Conservation (phyloP, 371 early-diverging fungal species). For the Zopfochytrium polystomum region DNA sequence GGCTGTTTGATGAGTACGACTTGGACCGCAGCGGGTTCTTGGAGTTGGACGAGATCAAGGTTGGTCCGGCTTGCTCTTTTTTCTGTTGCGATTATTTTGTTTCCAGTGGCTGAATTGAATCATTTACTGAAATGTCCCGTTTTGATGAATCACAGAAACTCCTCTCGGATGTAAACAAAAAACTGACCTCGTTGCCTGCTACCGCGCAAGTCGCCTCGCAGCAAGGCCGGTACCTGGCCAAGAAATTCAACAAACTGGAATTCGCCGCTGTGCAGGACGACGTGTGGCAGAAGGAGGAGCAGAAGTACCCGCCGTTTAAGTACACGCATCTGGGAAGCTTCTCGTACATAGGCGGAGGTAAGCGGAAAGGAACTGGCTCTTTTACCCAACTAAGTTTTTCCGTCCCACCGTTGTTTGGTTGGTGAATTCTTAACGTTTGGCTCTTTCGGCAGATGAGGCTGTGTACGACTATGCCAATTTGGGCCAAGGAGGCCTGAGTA, state of each 20-base stretch:
- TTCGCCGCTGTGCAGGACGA: slow-evolving; percentile 22
- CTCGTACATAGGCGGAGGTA: slow-evolving; percentile 39
- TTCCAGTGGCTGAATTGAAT: too few relatives aligned
- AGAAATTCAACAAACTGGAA: slow-evolving; percentile 50
- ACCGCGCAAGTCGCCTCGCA: slow-evolving; percentile 42
- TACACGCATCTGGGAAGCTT: slow-evolving; percentile 43
- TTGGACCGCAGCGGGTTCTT: slow-evolving; percentile 55
- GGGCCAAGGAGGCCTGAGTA: too few relatives aligned
- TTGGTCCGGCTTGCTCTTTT: too few relatives aligned
- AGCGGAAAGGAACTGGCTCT: too few relatives aligned
- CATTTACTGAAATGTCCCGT: too few relatives aligned
- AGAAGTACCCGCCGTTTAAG: slow-evolving; percentile 20
- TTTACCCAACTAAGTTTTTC: too few relatives aligned
- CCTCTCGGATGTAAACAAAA: slow-evolving; percentile 60
- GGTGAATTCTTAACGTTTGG: too few relatives aligned
- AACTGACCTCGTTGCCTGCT: slow-evolving; percentile 56
- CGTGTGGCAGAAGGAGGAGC: slow-evolving; percentile 23
- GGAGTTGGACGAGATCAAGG: slow-evolving; percentile 61
- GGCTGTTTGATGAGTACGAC: slow-evolving; percentile 59
- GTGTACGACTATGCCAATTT: too few relatives aligned
- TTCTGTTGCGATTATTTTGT: too few relatives aligned
- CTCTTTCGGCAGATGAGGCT: too few relatives aligned
- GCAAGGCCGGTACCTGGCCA: slow-evolving; percentile 37
- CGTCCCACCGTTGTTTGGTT: too few relatives aligned
- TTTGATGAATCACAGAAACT: too few relatives aligned